phyloP scores from a whole-genome alignment of 768 basidiomycete genomes.

The Tremella mesenterica region DNA sequence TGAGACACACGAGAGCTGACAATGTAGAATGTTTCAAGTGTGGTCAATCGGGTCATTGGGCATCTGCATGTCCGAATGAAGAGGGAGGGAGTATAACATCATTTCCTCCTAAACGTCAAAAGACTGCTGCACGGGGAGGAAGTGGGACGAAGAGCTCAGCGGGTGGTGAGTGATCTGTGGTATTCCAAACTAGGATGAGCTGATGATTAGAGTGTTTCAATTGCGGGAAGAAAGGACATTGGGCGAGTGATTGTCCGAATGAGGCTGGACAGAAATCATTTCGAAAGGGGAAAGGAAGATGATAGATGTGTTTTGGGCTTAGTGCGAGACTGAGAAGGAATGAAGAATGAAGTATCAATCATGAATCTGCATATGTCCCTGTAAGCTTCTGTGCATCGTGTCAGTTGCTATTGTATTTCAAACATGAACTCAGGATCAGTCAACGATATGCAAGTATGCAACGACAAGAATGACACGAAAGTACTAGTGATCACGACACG shows the following conservation, averaged over 20 bases:
- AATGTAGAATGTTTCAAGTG: constrained; percentile 42
- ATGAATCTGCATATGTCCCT: background rate
- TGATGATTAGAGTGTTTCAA: constrained; percentile 38
- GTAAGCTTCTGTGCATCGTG: too few relatives aligned
- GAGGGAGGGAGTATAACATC: background rate
- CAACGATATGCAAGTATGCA: too few relatives aligned
- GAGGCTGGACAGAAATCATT: background rate
- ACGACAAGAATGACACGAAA: background rate
- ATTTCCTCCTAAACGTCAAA: background rate
- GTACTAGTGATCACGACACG: background rate
- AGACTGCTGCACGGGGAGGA: background rate
- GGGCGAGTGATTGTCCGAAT: constrained; percentile 35
- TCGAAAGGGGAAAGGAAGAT: background rate
- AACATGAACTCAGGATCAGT: too few relatives aligned
- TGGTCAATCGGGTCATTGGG: constrained; percentile 36
- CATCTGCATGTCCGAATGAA: constrained; percentile 26
- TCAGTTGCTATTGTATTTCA: too few relatives aligned
- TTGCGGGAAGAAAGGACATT: constrained; percentile 42
- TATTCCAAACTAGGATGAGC: background rate
- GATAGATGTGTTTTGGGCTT: background rate
- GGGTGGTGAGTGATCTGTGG: constrained; percentile 6
- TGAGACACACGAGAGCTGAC: constrained; percentile 14
- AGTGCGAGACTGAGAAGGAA: too few relatives aligned
- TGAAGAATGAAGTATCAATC: background rate
- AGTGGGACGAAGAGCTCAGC: background rate